Evolutionary conservation across 2,329 filamentous ascomycete species (phyloP).

Genomic region (Nemania sp.): DNA sequence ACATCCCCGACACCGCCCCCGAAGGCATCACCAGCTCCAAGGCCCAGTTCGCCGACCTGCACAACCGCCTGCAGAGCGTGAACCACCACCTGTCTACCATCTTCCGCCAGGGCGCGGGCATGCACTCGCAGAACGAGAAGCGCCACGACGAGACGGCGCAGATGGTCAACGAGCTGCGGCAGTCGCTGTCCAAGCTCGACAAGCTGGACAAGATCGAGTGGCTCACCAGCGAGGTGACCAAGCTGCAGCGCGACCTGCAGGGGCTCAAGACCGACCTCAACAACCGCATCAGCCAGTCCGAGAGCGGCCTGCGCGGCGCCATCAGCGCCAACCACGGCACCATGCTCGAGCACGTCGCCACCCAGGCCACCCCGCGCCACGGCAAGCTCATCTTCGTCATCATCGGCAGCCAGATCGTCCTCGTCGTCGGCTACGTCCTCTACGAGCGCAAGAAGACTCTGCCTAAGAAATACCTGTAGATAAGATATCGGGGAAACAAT

Average conservation of each 20-base stretch:
- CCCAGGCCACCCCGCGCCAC: slow-evolving; percentile 53
- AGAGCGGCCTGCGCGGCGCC: slow-evolving; percentile 55
- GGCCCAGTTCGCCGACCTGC: slow-evolving; percentile 79
- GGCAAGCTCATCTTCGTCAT: slow-evolving; percentile 67
- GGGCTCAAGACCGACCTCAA: slow-evolving; percentile 59
- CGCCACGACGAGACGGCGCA: slow-evolving; percentile 58
- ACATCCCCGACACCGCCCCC: slow-evolving; percentile 52
- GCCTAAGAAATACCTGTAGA: slow-evolving; percentile 88
- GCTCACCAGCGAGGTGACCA: slow-evolving; percentile 51
- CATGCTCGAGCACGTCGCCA: slow-evolving; percentile 52
- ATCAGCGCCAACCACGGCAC: slow-evolving; percentile 54
- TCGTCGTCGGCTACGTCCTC: slow-evolving; percentile 69
- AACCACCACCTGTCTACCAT: slow-evolving; percentile 69
- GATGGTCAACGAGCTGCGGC: slow-evolving; percentile 52
- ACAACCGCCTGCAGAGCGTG: slow-evolving; percentile 77
- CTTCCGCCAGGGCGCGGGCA: slow-evolving; percentile 57
- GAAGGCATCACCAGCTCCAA: slow-evolving; percentile 53
- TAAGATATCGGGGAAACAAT: too few species aligned
- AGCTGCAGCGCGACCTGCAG: slow-evolving; percentile 62
- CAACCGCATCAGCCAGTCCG: slow-evolving; percentile 55
- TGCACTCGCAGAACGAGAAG: slow-evolving; percentile 56
- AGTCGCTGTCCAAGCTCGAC: slow-evolving; percentile 49
- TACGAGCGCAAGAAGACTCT: slow-evolving; percentile 80
- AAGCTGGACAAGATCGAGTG: slow-evolving; percentile 49
- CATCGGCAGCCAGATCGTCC: slow-evolving; percentile 72